Evolutionary conservation across 2,329 filamentous ascomycete species (phyloP), one percentile per base, ranked within the genome.

Genomic region (Pestalotiopsis sp.): DNA sequence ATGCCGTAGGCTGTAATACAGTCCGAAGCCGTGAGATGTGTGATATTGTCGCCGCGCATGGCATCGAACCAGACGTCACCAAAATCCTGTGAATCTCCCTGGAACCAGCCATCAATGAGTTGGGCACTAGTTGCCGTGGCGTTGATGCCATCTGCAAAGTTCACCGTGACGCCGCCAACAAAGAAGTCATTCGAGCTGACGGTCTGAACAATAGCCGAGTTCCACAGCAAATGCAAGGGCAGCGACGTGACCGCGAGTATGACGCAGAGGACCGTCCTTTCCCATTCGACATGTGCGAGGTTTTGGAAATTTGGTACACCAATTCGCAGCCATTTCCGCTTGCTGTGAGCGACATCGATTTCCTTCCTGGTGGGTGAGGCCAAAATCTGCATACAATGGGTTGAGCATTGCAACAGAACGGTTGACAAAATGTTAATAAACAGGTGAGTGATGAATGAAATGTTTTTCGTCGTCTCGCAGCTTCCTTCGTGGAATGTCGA

Each of bases 141-240:
- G 13, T 58, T 68, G 13, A 27, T 59, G 1, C 41, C 66, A 13
- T 6, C 27, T 20, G 56, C 41, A n/a, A 68, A 68, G n/a, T 68
- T 59, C 13, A 31, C 31, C 0, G 66, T 68, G 13, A 68, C 66
- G 25, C 66, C 66, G 6, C 66, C 66, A 4, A 68, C 39, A 45
- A 41, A 68, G 27, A 36, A 68, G 36, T 64, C 61, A 7, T 64
- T 59, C 31, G 60, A 56, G 27, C 66, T 59, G 27, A 64, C 49
- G 23, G 66, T 68, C 31, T 68, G 45, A 31, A 64, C 61, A 25
- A 68, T 23, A n/a, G 60, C 60, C 45, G 66, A 56, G 41, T 68
- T 68, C 66, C 66, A 68, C 20, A 68, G 5, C 7, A 68, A 14
- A 38, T 68, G 66, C 60, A 68, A 14, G 25, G 66, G 66, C 0